Conservation (phyloP, 108 stramenopile genomes). For the Pseudonitzschia pungens region DNA sequence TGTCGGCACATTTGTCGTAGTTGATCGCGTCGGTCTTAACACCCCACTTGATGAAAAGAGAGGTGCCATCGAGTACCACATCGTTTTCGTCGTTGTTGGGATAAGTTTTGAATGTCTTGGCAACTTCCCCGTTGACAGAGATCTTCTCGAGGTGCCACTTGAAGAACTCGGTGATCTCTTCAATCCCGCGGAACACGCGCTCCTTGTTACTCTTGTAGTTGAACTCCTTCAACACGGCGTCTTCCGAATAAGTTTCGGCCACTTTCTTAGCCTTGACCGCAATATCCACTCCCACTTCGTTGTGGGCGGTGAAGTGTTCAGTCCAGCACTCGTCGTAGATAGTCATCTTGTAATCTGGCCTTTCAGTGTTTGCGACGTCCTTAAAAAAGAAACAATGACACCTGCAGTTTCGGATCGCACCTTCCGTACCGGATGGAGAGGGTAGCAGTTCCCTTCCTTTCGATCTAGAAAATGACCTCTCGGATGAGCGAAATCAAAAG, state of each 20-base stretch:
- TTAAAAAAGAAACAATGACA: too few species aligned
- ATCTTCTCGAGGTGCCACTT: neutral
- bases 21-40: neutral
- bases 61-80: neutral
- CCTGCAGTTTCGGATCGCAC: too few species aligned
- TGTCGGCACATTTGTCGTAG: neutral
- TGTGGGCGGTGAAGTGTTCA: neutral
- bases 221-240: neutral
- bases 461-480: too few species aligned
- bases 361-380: neutral
- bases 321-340: neutral
- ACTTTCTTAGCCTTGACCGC: neutral
- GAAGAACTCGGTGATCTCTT: neutral
- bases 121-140: neutral
- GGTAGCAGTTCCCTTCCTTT: too few species aligned
- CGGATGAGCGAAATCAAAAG: too few species aligned
- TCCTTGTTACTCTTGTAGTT: neutral
- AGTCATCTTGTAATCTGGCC: neutral
- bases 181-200: neutral
- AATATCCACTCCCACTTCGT: neutral
- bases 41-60: neutral
- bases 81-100: neutral
- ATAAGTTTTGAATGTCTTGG: neutral
- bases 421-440: too few species aligned
- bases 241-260: neutral